These are phyloP conservation scores for Epithele typhae DNA, from an alignment of 768 basidiomycete species.

Conservation along the genomic window DNA sequence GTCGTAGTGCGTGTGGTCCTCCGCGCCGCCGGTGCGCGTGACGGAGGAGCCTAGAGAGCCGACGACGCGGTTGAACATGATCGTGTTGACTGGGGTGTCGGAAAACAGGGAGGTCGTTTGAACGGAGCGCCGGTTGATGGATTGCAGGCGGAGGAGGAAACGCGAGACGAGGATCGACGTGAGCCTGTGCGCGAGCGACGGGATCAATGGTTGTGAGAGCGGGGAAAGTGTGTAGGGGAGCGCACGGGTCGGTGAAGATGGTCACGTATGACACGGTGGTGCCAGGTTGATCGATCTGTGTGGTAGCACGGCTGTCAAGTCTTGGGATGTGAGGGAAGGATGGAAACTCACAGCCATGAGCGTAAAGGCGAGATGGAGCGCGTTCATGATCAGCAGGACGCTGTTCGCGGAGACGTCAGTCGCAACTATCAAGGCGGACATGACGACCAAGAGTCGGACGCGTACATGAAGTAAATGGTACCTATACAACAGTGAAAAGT, in stretches of 20 bases:
- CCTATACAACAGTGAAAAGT: too few species aligned
- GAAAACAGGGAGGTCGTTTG: too few species aligned
- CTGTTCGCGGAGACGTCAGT: background rate
- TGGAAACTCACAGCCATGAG: background rate
- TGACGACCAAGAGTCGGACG: too few species aligned
- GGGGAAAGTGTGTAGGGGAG: too few species aligned
- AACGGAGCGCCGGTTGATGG: background rate
- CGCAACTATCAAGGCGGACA: background rate
- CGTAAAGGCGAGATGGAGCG: background rate
- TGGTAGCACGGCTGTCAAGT: background rate
- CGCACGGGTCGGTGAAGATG: background rate
- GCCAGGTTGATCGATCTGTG: background rate
- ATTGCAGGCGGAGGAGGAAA: background rate
- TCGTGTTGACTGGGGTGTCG: background rate
- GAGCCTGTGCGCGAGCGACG: background rate
- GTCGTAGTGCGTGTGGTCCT: too few species aligned
- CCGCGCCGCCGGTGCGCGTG: too few species aligned
- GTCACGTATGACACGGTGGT: background rate
- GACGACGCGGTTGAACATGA: background rate
- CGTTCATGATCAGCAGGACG: background rate
- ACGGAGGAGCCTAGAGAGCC: background rate
- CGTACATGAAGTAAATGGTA: background rate
- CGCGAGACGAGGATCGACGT: slow-evolving; percentile 1
- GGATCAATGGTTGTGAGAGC: background rate
- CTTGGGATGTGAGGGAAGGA: background rate